Conservation (phyloP, 345 rosid genomes). For the Melaleuca alternifolia region DNA sequence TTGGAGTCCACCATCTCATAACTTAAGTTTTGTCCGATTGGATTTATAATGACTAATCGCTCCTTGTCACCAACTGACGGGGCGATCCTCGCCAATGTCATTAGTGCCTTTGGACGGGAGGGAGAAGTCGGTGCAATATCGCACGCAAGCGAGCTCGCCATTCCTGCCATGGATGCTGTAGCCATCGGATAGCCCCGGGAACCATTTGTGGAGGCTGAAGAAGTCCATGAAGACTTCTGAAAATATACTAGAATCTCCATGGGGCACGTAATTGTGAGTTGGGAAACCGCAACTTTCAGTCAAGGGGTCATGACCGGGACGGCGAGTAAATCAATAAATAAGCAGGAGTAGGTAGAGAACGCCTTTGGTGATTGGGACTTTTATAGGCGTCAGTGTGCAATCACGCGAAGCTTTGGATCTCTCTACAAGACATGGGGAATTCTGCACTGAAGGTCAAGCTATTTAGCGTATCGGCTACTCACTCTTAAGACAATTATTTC, state of each 20-base stretch:
- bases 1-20: conserved; percentile 54
- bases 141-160: conserved; percentile 48
- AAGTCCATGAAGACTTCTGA: conserved; percentile 43
- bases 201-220: conserved; percentile 45
- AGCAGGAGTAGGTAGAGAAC: not conserved
- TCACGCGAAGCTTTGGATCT: not conserved
- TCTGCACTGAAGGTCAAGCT: not conserved
- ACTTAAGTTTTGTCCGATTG: conserved; percentile 5
- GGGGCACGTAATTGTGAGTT: not conserved
- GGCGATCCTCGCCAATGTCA: not conserved
- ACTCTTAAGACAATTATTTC: not conserved
- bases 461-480: not conserved
- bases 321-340: not conserved
- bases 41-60: conserved; percentile 38
- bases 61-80: conserved; percentile 36
- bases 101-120: not conserved
- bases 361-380: not conserved
- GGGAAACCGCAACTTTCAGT: not conserved
- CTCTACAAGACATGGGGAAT: not conserved
- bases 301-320: not conserved
- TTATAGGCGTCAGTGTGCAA: not conserved
- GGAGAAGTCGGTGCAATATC: conserved; percentile 41
- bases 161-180: conserved; percentile 40
- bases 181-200: conserved; percentile 22
- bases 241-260: too few relatives aligned